These are phyloP conservation scores for Neodidymelliopsis sp. DNA, from an alignment of 2,329 filamentous ascomycete genomes.

Conservation along the genomic window DNA sequence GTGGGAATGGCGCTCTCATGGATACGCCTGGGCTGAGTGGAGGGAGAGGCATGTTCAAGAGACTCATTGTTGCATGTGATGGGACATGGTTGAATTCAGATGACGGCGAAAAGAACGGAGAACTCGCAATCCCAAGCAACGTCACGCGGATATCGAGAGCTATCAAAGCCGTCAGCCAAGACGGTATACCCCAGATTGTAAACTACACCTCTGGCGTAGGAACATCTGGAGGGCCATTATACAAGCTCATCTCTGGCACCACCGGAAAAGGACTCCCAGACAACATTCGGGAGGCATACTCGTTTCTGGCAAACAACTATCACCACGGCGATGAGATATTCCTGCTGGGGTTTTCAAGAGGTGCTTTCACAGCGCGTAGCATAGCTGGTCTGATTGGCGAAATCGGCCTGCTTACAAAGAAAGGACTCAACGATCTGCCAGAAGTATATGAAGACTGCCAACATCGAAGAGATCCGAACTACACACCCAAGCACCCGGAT, in stretches of 20 bases:
- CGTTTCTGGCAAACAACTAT: slow-evolving; percentile 62
- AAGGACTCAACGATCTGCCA: slow-evolving; percentile 54
- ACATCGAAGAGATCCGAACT: slow-evolving; percentile 53
- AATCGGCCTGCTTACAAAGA: slow-evolving; percentile 58
- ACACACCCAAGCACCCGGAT: slow-evolving; percentile 55
- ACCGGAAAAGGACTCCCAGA: slow-evolving; percentile 57
- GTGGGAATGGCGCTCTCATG: slow-evolving; percentile 31
- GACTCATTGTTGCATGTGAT: slow-evolving; percentile 51
- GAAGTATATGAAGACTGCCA: slow-evolving; percentile 58
- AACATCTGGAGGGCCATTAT: slow-evolving; percentile 52
- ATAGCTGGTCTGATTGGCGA: slow-evolving; percentile 54
- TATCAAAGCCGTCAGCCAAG: slow-evolving; percentile 56
- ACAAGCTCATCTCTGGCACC: slow-evolving; percentile 51
- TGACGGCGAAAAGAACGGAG: slow-evolving; percentile 54
- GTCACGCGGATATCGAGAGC: slow-evolving; percentile 59
- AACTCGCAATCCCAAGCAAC: slow-evolving; percentile 57
- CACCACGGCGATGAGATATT: slow-evolving; percentile 59
- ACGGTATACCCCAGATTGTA: slow-evolving; percentile 59
- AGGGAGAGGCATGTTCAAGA: slow-evolving; percentile 50
- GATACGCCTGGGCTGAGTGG: slow-evolving; percentile 45
- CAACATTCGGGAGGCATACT: slow-evolving; percentile 58
- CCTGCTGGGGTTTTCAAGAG: slow-evolving; percentile 57
- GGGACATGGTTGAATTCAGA: slow-evolving; percentile 61
- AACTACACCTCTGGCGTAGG: slow-evolving; percentile 61
- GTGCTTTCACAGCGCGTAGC: slow-evolving; percentile 55